Base-by-base conservation (phyloP, 192 early-diverging fungal species). In the Coemansia sp. region DNA sequence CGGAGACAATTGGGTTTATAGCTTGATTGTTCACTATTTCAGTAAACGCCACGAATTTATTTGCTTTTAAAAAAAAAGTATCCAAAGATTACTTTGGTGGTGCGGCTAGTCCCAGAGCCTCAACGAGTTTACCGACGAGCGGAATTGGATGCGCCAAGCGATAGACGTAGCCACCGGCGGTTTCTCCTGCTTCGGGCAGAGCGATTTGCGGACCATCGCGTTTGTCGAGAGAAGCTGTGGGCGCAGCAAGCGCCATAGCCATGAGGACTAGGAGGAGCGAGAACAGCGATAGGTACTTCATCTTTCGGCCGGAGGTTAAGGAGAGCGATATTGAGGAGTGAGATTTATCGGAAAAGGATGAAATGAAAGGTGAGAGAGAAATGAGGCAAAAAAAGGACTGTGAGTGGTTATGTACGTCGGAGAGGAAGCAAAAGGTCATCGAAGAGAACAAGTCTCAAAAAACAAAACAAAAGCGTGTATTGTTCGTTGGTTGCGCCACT, bases 111-210 rank as follows among this genome's bases (percentile, higher is more conserved):
- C 77, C 77, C 0, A 80, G 37, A 2, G 55, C 45, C 5, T 39
- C 55, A 1, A 69, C 39, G 3, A 80, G 31, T 5, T 37, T 11
- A n/a, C 72, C 72, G 28, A 66, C 3, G 0, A 80, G 33, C 3
- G 77, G 77, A 0, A 75, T 3, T 0, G 41, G 39, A 8, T 20
- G 0, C 2, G 75, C 37, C 9, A 80, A 14, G 20, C 77, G 72
- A 14, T 43, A 28, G 20, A 80, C 35, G 18, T 62, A 80, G 25
- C 39, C 47, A 9, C 64, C 68, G 11, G 45, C 26, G 10, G 69
- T 42, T n/a, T 80, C 78, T 13, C 73, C 68, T 12, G 62, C 0
- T 3, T 39, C 66, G 0, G 78, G 78, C 13, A 80, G 61, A 8
- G 73, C 58, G 0, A 80, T 48, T 26, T 66, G 48, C 0, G 69